Base-by-base conservation (phyloP, 495 filamentous ascomycete species). In the Cairneyella variabilis region DNA sequence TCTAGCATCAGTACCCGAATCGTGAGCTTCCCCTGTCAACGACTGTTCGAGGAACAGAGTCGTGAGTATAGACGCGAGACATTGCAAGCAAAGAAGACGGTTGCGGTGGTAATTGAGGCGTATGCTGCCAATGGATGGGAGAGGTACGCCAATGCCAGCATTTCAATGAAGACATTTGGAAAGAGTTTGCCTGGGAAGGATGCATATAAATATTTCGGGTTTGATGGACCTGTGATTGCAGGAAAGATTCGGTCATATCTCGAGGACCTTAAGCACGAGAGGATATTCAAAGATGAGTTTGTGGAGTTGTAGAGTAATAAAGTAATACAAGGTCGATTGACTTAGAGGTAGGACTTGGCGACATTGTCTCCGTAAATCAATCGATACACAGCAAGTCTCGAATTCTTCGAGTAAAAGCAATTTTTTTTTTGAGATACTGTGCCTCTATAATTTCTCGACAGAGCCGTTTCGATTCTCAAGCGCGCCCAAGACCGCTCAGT, bases 101-200 rank as follows among this genome's bases (percentile, higher is more conserved):
- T 70, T 12, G 66, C 68, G 3, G 74, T 82, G 0, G 71, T 78
- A 1, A 74, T 82, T 44, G 79, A 82, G 66, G 71, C 79, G 0
- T 82, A 77, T 62, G 69, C 73, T 0, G 68, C 69, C 0, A 79
- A 77, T 45, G 78, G 79, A 12, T 83, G 78, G 78, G 79, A 83
- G 62, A 66, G 79, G 11, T 82, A 81, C 60, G 78, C 79, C 1
- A 69, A 80, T 69, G 79, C 78, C 2, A 72, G 69, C 3, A 66
- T 74, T 45, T 71, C 58, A 18, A 66, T 83, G 58, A 70, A 59
- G 16, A 61, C 68, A 0, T 83, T 80, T 54, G 64, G 62, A 7
- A 61, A 74, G 25, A 73, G 69, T 57, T 60, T 82, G 50, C 79
- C 79, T 7, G 73, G 76, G 0, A 69, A 71, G 53, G 72, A 69